Conservation (phyloP, 768 basidiomycete species). For the Neoboletus magnificus region DNA sequence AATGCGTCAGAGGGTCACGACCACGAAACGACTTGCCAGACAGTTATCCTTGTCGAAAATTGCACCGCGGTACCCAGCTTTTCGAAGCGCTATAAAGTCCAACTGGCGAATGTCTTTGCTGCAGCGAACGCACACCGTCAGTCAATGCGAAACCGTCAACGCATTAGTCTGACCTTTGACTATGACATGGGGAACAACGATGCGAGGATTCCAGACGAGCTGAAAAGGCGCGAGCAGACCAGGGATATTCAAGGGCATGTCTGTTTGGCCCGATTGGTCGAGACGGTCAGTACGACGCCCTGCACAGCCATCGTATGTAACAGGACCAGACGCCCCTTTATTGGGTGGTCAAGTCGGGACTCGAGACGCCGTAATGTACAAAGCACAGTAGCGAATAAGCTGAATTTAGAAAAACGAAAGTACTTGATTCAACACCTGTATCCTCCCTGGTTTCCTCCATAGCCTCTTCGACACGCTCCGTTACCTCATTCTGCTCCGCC, state of each 20-base stretch:
- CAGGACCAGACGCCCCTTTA: no score
- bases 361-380: no score
- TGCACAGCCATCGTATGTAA: no score
- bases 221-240: conserved; percentile 70
- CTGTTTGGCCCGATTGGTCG: background rate
- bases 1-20: no score
- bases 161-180: conserved; percentile 55
- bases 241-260: conserved; percentile 74
- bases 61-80: conserved; percentile 81
- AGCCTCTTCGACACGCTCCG: no score
- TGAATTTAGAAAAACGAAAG: no score
- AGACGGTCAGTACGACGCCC: no score
- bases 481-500: no score
- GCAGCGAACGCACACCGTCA: conserved; percentile 18
- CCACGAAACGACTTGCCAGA: conserved; percentile 50
- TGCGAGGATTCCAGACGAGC: conserved; percentile 61
- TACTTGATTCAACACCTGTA: no score
- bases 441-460: no score
- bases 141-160: background rate
- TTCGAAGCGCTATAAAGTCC: conserved; percentile 68
- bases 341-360: no score
- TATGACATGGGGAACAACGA: conserved; percentile 61
- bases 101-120: conserved; percentile 83
- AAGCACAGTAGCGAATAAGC: no score
- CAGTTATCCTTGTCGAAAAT: conserved; percentile 99